Base-by-base conservation (phyloP, 2,329 filamentous ascomycete genomes). In the Alternaria conjuncta region DNA sequence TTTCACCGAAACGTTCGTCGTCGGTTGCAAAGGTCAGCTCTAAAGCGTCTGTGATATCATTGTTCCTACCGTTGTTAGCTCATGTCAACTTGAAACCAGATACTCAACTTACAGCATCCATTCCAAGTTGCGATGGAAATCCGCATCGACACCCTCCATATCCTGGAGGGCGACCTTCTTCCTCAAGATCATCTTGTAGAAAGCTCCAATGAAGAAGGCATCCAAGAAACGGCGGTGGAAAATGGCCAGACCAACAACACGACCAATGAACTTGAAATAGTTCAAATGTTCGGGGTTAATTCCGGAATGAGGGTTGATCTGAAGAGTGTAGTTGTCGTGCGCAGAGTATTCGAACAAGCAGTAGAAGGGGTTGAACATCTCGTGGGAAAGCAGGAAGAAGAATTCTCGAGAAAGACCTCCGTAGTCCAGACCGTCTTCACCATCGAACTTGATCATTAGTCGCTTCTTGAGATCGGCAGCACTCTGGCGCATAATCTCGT, bases 281-380 rank as follows among this genome's bases (percentile, higher is more conserved):
- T 97, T 98, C 75, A 99, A 85, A 88, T 99, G 96, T 83, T 99
- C 96, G 1, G 96, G 96, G 82, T 99, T 99, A 83, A 99, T 98
- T 69, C 96, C 96, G 20, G 96, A 99, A 82, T 99, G 96, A 49
- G 96, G 96, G 84, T 99, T 99, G 85, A 99, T 99, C 83, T 99
- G 96, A 59, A 99, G 91, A 28, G 96, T 99, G 84, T 99, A 99
- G 84, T 99, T 99, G 88, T 99, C 96, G 85, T 99, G 96, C 43
- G 96, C 96, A 25, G 96, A 98, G 82, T 99, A 99, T 83, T 99
- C 96, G 85, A 99, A 99, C 57, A 99, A 86, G 80, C 96, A 99
- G 85, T 99, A 99, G 84, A 99, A 99, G 30, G 96, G 96, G 81
- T 99, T 99, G 85, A 99, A 99, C 96, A 99, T 99, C 85, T 99